These are phyloP conservation scores for Seminavis robusta DNA, from an alignment of 108 stramenopile species.

Conservation along the genomic window DNA sequence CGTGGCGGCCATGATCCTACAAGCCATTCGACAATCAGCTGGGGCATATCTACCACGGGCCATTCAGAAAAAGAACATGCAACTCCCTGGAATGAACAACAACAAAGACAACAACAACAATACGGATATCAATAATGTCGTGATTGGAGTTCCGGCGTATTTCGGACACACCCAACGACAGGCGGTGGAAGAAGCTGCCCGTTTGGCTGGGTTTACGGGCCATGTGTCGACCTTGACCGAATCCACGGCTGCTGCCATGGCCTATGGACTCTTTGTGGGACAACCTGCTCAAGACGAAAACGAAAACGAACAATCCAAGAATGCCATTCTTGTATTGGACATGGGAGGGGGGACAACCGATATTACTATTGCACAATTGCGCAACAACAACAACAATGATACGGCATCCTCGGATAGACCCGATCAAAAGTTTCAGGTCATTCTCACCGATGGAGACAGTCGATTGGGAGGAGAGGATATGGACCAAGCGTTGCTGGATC, in stretches of 20 bases:
- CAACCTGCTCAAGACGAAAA: neutral
- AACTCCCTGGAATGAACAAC: conserved; percentile 48
- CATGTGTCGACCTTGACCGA: conserved; percentile 62
- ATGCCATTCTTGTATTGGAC: conserved; percentile 75
- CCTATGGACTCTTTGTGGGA: conserved; percentile 67
- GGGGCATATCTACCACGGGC: conserved; percentile 40
- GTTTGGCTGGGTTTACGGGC: conserved; percentile 63
- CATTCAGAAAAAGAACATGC: conserved; percentile 31
- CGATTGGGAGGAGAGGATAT: conserved; percentile 81
- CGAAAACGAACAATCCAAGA: conserved; percentile 3
- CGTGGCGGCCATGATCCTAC: conserved; percentile 43
- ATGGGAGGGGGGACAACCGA: conserved; percentile 89
- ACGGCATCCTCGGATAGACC: too few species aligned
- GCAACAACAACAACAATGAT: conserved; percentile 6
- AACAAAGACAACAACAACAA: too few species aligned
- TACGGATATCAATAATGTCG: conserved; percentile 33
- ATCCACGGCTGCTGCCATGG: conserved; percentile 80
- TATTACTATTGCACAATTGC: conserved; percentile 61
- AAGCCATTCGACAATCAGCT: conserved; percentile 43
- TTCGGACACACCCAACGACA: conserved; percentile 55
- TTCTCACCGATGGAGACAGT: conserved; percentile 61
- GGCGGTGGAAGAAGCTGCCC: conserved; percentile 48
- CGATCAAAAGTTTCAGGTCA: conserved; percentile 38
- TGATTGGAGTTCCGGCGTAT: conserved; percentile 79
- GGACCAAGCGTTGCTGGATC: conserved; percentile 51